Base-by-base conservation (phyloP, 2,329 filamentous ascomycete species). In the Stachybotrys chlorohalonatus region DNA sequence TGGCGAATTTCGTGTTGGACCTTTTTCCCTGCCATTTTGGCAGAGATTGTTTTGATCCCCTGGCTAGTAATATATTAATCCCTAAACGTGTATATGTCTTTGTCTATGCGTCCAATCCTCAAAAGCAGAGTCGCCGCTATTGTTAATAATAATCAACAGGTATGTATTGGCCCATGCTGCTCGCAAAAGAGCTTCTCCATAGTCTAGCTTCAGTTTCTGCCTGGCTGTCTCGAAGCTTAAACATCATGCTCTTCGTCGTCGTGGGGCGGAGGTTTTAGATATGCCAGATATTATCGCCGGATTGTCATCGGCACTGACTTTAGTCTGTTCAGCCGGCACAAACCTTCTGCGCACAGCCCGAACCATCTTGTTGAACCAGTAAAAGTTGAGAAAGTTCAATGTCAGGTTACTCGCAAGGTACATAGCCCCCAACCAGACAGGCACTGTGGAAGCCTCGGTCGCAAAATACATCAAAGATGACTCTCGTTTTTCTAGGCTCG, bases 351-450 rank as follows among this genome's bases (percentile, higher is more conserved):
- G 78, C 11, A 94, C 83, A 8, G 89, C 88, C 56, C 83, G 78
- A 58, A 95, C 84, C 90, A 95, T 95, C 79, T 90, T 90, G 64
- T 83, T 77, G 67, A 93, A 94, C 90, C 90, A 95, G 71, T 86
- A 89, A 64, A 89, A 84, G 71, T 95, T 95, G 53, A 95, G 74
- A 11, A 80, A 77, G 65, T 91, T 93, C 31, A 95, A 78, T 0
- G 81, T 80, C 17, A 89, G 53, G 68, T 94, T 94, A 64, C 82
- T 84, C 9, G 76, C 77, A 7, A 91, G 70, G 65, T 94, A 94
- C 31, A 82, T 73, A 13, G 69, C 72, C 1, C 82, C 84, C 24
- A 94, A 75, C 89, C 89, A 93, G 1, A 82, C 36, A 0, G 89
- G 89, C 3, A 92, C 73, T 2, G 72, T 74, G 48, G 73, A 78